Evolutionary conservation across 768 basidiomycete genomes (phyloP).

Genomic region (Suillus ampliporus): DNA sequence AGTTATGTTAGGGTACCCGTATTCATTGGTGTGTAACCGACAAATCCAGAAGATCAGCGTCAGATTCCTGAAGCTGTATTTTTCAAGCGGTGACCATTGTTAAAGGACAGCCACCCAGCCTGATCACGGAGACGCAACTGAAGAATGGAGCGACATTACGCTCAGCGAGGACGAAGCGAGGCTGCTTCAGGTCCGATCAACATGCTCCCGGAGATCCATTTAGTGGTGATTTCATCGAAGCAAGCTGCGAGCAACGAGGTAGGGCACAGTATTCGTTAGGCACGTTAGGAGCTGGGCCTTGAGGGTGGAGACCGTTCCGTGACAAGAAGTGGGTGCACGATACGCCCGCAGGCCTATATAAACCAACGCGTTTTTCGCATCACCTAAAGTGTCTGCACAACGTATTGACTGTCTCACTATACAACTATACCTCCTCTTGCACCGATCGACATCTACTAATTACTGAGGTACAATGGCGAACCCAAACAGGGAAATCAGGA

Average conservation of each 20-base stretch:
- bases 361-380: neutral
- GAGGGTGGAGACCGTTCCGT: slow-evolving; percentile 14
- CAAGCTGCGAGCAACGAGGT: slow-evolving; percentile 2
- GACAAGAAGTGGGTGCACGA: slow-evolving; percentile 9
- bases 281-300: slow-evolving; percentile 6
- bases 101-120: neutral
- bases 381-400: neutral
- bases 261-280: neutral
- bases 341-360: slow-evolving; percentile 12
- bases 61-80: neutral
- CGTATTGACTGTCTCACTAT: neutral
- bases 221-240: neutral
- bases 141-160: slow-evolving; percentile 1
- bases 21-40: neutral
- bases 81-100: neutral
- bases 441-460: neutral
- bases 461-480: slow-evolving; percentile 27
- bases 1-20: slow-evolving; percentile 11
- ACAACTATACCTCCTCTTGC: neutral
- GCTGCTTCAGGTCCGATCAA: neutral
- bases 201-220: neutral
- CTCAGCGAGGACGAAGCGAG: slow-evolving; percentile 6
- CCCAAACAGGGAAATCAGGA: slow-evolving; percentile 36
- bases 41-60: neutral
- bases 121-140: neutral